Percentiles rank a stretch among this genome's conserved stretches.
Evolutionary conservation across 176 grass and related monocot genomes (phyloP).

Genomic region (Rhynchospora pubera): DNA sequence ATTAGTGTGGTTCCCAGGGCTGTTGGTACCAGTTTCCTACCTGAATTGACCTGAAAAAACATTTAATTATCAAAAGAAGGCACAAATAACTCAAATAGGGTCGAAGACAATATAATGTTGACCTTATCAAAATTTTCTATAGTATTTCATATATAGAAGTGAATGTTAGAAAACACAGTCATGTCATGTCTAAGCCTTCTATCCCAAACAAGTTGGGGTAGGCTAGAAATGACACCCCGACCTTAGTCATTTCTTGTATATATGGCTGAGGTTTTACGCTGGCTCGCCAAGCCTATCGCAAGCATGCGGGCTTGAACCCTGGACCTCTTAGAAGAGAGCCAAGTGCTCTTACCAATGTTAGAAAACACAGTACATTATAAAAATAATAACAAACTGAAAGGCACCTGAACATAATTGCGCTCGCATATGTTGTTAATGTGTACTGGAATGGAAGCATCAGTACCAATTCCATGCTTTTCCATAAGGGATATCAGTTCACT

Average conservation of each 20-base stretch:
- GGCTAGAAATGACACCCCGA: no score
- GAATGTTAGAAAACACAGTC: no score
- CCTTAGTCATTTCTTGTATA: no score
- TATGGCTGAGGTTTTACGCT: no score
- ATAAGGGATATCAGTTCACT: conserved; percentile 96
- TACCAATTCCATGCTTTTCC: conserved; percentile 96
- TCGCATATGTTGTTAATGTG: conserved; percentile 92
- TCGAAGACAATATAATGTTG: background rate
- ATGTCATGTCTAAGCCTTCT: no score
- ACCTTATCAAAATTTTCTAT: background rate
- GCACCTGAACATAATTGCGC: conserved; percentile 95
- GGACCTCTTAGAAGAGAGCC: no score
- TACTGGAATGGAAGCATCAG: conserved; percentile 96
- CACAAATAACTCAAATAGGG: background rate
- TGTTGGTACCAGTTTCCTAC: conserved; percentile 85
- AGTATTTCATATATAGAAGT: background rate
- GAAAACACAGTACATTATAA: background rate
- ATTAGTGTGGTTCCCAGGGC: conserved; percentile 82
- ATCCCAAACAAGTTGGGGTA: no score
- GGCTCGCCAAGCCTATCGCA: no score
- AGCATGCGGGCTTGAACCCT: no score
- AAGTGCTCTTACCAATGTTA: no score
- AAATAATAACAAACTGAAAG: conserved; percentile 18
- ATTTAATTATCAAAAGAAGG: background rate
- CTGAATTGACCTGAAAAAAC: conserved; percentile 69